Evolutionary conservation across 2,329 filamentous ascomycete species (phyloP).

Genomic region (Ascochyta koolunga): DNA sequence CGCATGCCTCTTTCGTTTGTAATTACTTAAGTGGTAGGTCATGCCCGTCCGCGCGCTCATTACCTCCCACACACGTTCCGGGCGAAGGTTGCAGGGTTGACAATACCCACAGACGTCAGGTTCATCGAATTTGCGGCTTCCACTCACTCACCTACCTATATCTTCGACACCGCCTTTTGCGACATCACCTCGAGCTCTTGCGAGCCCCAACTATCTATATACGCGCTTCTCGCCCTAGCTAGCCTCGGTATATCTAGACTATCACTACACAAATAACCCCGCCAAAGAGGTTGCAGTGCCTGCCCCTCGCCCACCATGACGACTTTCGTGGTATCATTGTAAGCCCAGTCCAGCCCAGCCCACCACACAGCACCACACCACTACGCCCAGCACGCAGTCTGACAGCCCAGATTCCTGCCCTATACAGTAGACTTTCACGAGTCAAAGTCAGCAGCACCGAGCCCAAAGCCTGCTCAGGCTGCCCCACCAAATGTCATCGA

Average conservation of each 20-base stretch:
- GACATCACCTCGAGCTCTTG: conserved; percentile 9
- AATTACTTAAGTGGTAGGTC: conserved; percentile 12
- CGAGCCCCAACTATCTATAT: not conserved
- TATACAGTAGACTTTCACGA: conserved; percentile 87
- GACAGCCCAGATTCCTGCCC: conserved; percentile 74
- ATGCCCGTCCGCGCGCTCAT: conserved; percentile 9
- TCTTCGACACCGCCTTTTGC: conserved; percentile 8
- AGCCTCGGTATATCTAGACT: conserved; percentile 4
- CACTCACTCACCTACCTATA: not conserved
- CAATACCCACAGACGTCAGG: conserved; percentile 9
- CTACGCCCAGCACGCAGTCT: conserved; percentile 12
- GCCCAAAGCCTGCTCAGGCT: conserved; percentile 24
- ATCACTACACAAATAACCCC: conserved; percentile 11
- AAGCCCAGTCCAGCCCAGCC: conserved; percentile 41
- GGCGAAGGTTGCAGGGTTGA: conserved; percentile 2
- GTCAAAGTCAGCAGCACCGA: conserved; percentile 47
- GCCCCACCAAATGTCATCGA: conserved; percentile 42
- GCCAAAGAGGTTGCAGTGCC: conserved; percentile 12
- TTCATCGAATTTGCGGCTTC: conserved; percentile 7
- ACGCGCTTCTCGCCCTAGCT: not conserved
- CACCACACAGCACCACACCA: too few species aligned
- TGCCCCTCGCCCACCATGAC: conserved; percentile 55
- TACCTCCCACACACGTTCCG: conserved; percentile 6
- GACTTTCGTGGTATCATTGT: conserved; percentile 66
- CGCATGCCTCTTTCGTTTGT: conserved; percentile 13